phyloP scores from a whole-genome alignment of 257 asterid genomes.

The Voacanga thouarsii region DNA sequence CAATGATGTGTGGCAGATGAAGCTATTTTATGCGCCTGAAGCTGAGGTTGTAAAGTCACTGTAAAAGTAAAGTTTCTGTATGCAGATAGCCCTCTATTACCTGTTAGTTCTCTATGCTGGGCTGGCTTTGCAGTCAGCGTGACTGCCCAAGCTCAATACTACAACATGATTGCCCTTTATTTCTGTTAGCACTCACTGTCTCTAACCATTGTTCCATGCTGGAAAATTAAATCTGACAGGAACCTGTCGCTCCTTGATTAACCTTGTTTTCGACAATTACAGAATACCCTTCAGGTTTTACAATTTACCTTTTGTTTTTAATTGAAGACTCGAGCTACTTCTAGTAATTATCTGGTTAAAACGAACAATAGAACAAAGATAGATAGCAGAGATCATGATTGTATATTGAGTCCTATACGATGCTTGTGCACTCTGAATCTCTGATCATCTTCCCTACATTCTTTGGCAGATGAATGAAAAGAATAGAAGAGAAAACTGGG shows the following conservation, averaged over 20 bases:
- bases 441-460: slow-evolving; percentile 24
- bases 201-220: slow-evolving; percentile 1
- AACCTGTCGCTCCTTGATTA: neutral
- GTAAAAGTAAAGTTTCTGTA: slow-evolving; percentile 15
- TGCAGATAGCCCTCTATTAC: neutral
- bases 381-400: neutral
- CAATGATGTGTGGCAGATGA: slow-evolving; percentile 4
- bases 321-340: neutral
- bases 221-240: neutral
- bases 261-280: neutral
- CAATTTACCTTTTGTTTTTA: neutral
- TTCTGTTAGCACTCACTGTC: slow-evolving; percentile 12
- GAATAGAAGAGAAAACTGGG: slow-evolving; percentile 22
- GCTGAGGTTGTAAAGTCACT: neutral
- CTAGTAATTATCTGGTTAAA: neutral
- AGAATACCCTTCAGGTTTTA: neutral
- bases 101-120: slow-evolving; percentile 7
- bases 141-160: slow-evolving; percentile 12
- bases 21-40: slow-evolving; percentile 11
- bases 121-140: slow-evolving; percentile 8
- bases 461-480: slow-evolving; percentile 27
- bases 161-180: slow-evolving; percentile 10
- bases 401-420: neutral
- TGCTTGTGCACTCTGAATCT: slow-evolving; percentile 3
- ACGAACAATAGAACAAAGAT: neutral